Conservation (phyloP, 1,284 basidiomycete species). For the Blastosporella zonata region DNA sequence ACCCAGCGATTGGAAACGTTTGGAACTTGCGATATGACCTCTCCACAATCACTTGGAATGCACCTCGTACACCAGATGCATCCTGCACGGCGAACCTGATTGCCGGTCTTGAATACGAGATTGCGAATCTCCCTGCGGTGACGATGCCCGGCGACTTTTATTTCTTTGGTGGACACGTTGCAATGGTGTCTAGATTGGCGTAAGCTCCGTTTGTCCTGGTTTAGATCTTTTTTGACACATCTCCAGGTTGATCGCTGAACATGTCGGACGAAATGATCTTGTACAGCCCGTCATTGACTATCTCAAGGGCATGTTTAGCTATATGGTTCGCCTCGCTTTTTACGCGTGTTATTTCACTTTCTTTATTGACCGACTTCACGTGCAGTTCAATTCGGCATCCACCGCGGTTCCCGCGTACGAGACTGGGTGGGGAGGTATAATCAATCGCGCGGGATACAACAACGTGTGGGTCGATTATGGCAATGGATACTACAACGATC, state of each 20-base stretch:
- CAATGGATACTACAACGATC: constrained; percentile 35
- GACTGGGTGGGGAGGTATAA: constrained; percentile 35
- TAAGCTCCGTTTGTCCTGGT: constrained; percentile 12
- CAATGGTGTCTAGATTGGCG: constrained; percentile 28
- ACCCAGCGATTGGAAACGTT: constrained; percentile 29
- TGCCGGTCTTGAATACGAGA: constrained; percentile 32
- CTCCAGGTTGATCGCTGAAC: constrained; percentile 32
- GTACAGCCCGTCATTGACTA: constrained; percentile 26
- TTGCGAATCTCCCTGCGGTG: constrained; percentile 26
- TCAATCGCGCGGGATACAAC: constrained; percentile 29
- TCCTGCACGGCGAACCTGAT: constrained; percentile 28
- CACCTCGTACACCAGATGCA: constrained; percentile 28
- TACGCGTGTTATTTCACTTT: not conserved
- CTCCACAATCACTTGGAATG: constrained; percentile 31
- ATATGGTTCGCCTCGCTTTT: constrained; percentile 17
- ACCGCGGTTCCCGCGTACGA: constrained; percentile 30
- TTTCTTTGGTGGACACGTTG: constrained; percentile 30
- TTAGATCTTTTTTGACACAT: constrained; percentile 1
- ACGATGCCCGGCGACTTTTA: constrained; percentile 32
- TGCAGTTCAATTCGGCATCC: constrained; percentile 25
- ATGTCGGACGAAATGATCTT: constrained; percentile 29
- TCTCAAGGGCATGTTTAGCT: constrained; percentile 23
- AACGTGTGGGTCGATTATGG: constrained; percentile 32
- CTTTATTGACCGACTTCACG: not conserved
- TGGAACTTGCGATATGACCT: constrained; percentile 31